Base-by-base conservation (phyloP, 768 basidiomycete genomes). In the Naematelia aurantialba region DNA sequence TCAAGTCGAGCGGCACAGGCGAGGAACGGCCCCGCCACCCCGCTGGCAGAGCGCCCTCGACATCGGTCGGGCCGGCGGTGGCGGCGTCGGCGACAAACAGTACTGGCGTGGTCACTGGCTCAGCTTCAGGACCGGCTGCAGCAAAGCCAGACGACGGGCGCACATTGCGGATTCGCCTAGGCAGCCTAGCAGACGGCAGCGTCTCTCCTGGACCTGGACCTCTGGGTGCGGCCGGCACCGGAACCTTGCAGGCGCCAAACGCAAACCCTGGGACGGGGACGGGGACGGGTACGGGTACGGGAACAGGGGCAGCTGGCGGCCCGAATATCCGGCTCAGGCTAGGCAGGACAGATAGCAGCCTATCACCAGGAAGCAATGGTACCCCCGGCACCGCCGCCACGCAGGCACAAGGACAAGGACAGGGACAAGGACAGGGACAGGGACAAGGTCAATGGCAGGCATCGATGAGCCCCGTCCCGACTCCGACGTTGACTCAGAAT, bases 1-100 rank as follows among this genome's bases (percentile, higher is more conserved):
- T 73, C n/a, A 54, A 66, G 2, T 46, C 52, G 25, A 52, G 51
- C 31, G 58, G 51, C 29, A 62, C 60, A 49, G 71, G 71, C 19
- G 68, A 73, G 52, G 46, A 51, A n/a, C 31, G 34, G 19, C 68
- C 71, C 1, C 22, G 70, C 8, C 30, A 49, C 30, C 52, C 56
- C 12, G 50, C n/a, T n/a, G n/a, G n/a, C n/a, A 30, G 52, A 45
- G 4, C 4, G 5, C n/a, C n/a, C n/a, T n/a, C n/a, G n/a, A n/a
- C n/a, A n/a, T n/a, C n/a, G n/a, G n/a, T n/a, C n/a, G n/a, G n/a
- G n/a, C n/a, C n/a, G n/a, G n/a, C n/a, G n/a, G n/a, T n/a, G n/a
- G n/a, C n/a, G n/a, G n/a, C n/a, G n/a, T n/a, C n/a, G n/a, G n/a
- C n/a, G n/a, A n/a, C n/a, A n/a, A n/a, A n/a, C n/a, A n/a, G n/a